Base-by-base conservation (phyloP, 768 basidiomycete species). In the Boletus vermiculosoides region DNA sequence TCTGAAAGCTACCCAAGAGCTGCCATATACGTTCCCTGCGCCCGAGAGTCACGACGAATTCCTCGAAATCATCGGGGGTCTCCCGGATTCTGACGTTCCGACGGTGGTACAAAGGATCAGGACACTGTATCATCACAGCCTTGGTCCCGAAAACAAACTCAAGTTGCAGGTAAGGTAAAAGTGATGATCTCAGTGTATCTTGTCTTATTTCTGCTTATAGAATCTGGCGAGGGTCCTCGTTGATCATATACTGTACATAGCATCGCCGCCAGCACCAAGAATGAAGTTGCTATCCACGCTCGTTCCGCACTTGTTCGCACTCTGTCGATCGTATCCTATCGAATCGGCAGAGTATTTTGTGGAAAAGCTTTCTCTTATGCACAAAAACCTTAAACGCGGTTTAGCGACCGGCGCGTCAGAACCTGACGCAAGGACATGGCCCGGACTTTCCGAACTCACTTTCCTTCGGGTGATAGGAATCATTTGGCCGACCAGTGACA, bases 401-500 rank as follows among this genome's bases (percentile, higher is more conserved):
- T 76, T 99, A 18, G 81, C 87, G 3, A 79, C 78, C 8, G 92
- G 91, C 1, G 76, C 90, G 0, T 74, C 83, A 15, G 74, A 80
- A 25, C 70, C 70, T 0, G 77, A 82, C 10, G 78, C 92, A 4
- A 90, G 83, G 74, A 98, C 93, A 0, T 98, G 92, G 87, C 96
- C 97, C 7, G 88, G 89, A 30, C 71, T 86, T 4, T 74, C 92
- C 5, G 97, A 99, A 70, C 78, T 99, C 20, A 77, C 82, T 0
- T 77, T 99, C 3, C 76, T 98, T 31, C 85, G 94, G 23, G 71
- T 94, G 39, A 81, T 92, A 50, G 94, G 94, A 4, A 74, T 79
- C 15, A 76, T 90, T 36, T 99, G 95, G 95, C 90, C 94, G 4
- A 94, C 94, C 3, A 96, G 93, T 69, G 97, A 99, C 73, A 81